Conservation (phyloP, 768 basidiomycete species). For the Pholiota conissans region DNA sequence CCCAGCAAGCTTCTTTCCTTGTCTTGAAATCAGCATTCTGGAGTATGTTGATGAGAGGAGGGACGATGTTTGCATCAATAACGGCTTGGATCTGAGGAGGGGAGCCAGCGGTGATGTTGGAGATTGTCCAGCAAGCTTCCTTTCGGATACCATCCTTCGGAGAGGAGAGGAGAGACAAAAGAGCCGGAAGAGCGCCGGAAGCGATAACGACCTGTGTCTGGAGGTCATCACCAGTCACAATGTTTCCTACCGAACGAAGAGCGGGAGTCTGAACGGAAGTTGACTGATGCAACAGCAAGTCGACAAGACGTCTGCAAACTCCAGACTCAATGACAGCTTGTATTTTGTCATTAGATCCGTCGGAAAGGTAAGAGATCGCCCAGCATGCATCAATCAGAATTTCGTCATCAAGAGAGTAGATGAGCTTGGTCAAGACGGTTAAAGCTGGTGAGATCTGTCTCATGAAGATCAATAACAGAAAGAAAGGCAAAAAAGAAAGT, state of each 20-base stretch:
- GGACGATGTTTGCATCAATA: constrained; percentile 97
- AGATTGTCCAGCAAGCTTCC: constrained; percentile 99
- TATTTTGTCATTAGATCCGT: constrained; percentile 99
- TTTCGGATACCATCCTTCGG: constrained; percentile 99
- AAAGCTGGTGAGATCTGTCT: constrained; percentile 94
- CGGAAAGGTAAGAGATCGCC: constrained; percentile 99
- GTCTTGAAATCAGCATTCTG: constrained; percentile 99
- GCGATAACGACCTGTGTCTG: constrained; percentile 99
- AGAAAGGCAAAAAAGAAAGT: constrained; percentile 1
- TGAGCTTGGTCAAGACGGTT: constrained; percentile 95
- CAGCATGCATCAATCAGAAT: constrained; percentile 99
- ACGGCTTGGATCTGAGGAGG: constrained; percentile 96
- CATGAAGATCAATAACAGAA: constrained; percentile 16
- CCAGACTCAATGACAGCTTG: constrained; percentile 99
- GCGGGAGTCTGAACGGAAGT: constrained; percentile 98
- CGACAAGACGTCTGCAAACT: constrained; percentile 95
- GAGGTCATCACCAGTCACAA: constrained; percentile 98
- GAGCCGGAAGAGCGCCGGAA: constrained; percentile 93
- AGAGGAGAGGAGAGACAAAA: constrained; percentile 89
- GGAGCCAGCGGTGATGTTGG: constrained; percentile 96
- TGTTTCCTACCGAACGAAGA: constrained; percentile 97
- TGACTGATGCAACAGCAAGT: constrained; percentile 92
- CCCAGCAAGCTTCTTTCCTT: constrained; percentile 99
- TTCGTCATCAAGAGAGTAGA: constrained; percentile 98
- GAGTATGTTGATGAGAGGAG: constrained; percentile 97